Evolutionary conservation across 495 filamentous ascomycete genomes (phyloP), one percentile per base, ranked within the genome.

Genomic region (Talaromyces adpressus): DNA sequence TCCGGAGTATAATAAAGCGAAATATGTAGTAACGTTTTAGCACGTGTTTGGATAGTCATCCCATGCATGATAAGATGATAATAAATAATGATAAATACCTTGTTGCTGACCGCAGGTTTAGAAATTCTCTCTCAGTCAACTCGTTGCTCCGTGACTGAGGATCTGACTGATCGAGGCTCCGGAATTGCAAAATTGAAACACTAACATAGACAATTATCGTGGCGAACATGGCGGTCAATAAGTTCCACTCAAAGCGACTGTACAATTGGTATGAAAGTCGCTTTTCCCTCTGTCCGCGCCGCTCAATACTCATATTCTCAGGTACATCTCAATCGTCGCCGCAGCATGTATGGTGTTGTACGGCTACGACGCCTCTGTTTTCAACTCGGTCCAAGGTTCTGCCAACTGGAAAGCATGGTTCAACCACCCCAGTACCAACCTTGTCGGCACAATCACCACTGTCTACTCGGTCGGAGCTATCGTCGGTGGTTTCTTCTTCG

Each of bases 341-440:
- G 84, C 85, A 67, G 77, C 83, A 71, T 87, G 84, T 68, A 88
- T 88, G 86, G 84, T 87, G 16, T 73, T 88, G 16, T 88, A 86
- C 67, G 85, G 86, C 11, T 88, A 86, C 64, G 85, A 88, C 78
- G 84, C 84, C 27, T 86, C 84, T 1, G 84, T 87, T 9, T 88
- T 80, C 76, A 87, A 87, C 69, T 84, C 84, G 23, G 81, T 87
- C 20, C 84, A 85, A 66, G 82, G 80, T 27, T 84, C 81, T 7
- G 69, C 78, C 7, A 82, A 86, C 65, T 87, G 85, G 85, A 70
- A 81, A 6, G 78, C 76, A 16, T 87, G 77, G 69, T 87, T 88
- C 71, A 75, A 84, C 62, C 61, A 85, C 27, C 78, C 81, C 4
- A 78, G 78, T 58, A 62, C 77, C 2, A 75, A 82, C 34, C 69